phyloP scores from a whole-genome alignment of 371 early-diverging fungal genomes.

The Gilbertella persicaria region DNA sequence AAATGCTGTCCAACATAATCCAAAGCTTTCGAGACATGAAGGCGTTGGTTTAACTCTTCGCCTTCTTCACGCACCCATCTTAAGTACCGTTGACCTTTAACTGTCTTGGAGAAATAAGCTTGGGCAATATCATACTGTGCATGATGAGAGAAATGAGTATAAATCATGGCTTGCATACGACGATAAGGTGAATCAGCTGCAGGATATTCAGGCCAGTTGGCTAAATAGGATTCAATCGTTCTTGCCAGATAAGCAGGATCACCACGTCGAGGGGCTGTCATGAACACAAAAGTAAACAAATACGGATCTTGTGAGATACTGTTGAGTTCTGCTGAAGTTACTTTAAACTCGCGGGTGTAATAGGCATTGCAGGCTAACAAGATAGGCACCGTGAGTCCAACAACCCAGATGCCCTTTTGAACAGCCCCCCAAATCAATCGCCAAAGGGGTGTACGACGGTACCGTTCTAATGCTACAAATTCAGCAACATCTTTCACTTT shows the following conservation, averaged over 20 bases:
- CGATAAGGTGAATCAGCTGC: slow-evolving; percentile 45
- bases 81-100: slow-evolving; percentile 56
- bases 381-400: slow-evolving; percentile 32
- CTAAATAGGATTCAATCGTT: slow-evolving; percentile 55
- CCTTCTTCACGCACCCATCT: slow-evolving; percentile 58
- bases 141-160: slow-evolving; percentile 63
- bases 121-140: slow-evolving; percentile 49
- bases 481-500: slow-evolving; percentile 38
- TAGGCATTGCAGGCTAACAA: slow-evolving; percentile 43
- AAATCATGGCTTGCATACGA: slow-evolving; percentile 57
- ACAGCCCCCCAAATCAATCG: slow-evolving; percentile 34
- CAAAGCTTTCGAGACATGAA: slow-evolving; percentile 60
- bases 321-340: slow-evolving; percentile 38
- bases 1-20: slow-evolving; percentile 35
- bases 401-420: slow-evolving; percentile 25
- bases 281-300: slow-evolving; percentile 56
- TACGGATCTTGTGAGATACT: slow-evolving; percentile 40
- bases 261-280: slow-evolving; percentile 62
- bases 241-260: slow-evolving; percentile 53
- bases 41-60: slow-evolving; percentile 50
- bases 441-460: slow-evolving; percentile 46
- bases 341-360: slow-evolving; percentile 38
- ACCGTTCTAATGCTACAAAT: slow-evolving; percentile 28
- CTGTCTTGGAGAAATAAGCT: slow-evolving; percentile 36
- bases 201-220: slow-evolving; percentile 55